These are phyloP conservation scores for Sphenostylis stenocarpa DNA, from an alignment of 306 rosid species.

Conservation along the genomic window DNA sequence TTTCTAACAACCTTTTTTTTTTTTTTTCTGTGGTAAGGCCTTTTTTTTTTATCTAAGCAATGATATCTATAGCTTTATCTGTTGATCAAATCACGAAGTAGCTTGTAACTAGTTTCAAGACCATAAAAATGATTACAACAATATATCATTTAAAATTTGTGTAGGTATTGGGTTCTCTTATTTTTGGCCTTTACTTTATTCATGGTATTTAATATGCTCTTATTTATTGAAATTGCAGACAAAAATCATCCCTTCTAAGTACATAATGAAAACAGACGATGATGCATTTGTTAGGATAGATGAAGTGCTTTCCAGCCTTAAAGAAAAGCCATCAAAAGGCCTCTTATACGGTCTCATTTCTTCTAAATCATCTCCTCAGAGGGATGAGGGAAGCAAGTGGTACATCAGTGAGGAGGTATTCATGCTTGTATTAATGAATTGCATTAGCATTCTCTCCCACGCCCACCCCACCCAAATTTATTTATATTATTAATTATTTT, in stretches of 20 bases:
- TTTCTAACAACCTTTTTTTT: not conserved
- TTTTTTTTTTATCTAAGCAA: not conserved
- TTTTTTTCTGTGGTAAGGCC: not conserved
- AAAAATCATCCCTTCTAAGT: constrained; percentile 73
- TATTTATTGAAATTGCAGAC: constrained; percentile 59
- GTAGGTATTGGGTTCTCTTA: not conserved
- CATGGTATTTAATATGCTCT: not conserved
- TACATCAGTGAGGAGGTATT: constrained; percentile 72
- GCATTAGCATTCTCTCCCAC: not conserved
- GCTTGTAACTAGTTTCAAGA: not conserved
- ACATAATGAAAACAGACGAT: constrained; percentile 94
- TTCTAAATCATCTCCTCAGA: constrained; percentile 77
- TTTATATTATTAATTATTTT: constrained; percentile 12
- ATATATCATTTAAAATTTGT: not conserved
- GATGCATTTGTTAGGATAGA: constrained; percentile 92
- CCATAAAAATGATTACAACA: not conserved
- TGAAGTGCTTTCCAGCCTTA: constrained; percentile 79
- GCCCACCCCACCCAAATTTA: not conserved
- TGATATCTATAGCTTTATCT: not conserved
- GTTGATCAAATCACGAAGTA: not conserved
- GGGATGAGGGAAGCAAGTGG: constrained; percentile 88
- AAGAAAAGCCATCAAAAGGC: constrained; percentile 59
- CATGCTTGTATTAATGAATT: constrained; percentile 12
- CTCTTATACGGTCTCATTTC: constrained; percentile 84
- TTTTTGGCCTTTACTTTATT: constrained; percentile 2